Evolutionary conservation across 1,284 basidiomycete species (phyloP).

Genomic region (Fomitopsis betulina): DNA sequence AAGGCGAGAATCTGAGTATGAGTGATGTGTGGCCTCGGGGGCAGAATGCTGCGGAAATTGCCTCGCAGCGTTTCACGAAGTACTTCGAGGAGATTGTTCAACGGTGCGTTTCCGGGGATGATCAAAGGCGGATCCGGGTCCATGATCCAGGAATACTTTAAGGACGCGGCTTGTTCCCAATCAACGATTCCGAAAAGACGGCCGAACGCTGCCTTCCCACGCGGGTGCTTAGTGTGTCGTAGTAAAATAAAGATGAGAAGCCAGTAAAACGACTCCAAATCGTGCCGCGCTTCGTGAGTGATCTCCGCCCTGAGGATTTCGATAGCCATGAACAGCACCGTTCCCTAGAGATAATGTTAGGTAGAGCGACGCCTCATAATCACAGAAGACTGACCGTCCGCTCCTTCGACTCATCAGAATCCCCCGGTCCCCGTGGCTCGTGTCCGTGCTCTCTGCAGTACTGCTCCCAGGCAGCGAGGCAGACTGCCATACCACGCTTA

Average conservation of each 20-base stretch:
- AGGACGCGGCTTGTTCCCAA: not conserved
- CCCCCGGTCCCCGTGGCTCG: not conserved
- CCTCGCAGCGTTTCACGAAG: not conserved
- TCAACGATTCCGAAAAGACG: not conserved
- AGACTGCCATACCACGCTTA: not conserved
- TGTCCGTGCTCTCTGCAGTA: not conserved
- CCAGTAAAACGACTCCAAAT: not conserved
- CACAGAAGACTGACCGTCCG: not conserved
- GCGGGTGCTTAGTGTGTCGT: not conserved
- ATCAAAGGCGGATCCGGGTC: not conserved
- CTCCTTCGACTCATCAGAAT: not conserved
- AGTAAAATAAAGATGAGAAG: not conserved
- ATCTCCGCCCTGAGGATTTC: not conserved
- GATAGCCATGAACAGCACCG: not conserved
- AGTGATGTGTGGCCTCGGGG: not conserved
- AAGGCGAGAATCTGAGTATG: not conserved
- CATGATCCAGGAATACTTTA: not conserved
- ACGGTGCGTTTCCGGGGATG: not conserved
- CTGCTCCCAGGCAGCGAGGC: not conserved
- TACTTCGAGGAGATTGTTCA: not conserved
- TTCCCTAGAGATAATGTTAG: not conserved
- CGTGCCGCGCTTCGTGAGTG: not conserved
- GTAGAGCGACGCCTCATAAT: not conserved
- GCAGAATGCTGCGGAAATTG: too few relatives aligned
- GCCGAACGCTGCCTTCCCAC: not conserved